A percentile compares a stretch with the other conserved stretches of the same genome.
Evolutionary conservation across 2,329 filamentous ascomycete species (phyloP).

Genomic region (Mycosphaerelloides madeirae): DNA sequence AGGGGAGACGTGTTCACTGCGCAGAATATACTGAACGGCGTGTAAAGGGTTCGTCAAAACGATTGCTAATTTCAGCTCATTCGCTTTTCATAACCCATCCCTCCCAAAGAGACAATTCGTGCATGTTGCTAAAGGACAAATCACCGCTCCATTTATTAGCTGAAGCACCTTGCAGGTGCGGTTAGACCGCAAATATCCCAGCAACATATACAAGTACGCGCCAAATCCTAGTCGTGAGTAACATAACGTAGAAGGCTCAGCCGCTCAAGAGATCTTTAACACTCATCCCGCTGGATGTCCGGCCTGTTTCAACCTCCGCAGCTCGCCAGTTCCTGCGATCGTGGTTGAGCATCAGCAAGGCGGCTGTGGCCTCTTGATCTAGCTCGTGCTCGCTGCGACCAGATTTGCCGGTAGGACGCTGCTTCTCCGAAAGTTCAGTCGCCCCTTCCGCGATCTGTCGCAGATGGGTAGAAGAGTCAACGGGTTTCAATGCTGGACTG

Average conservation of each 20-base stretch:
- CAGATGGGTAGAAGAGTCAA: slow-evolving; percentile 40
- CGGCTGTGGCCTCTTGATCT: slow-evolving; percentile 74
- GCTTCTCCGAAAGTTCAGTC: slow-evolving; percentile 23
- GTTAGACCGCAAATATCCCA: no score
- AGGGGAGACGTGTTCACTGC: slow-evolving; percentile 40
- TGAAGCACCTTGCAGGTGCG: no score
- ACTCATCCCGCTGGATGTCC: slow-evolving; percentile 36
- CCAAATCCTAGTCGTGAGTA: no score
- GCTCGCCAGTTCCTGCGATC: slow-evolving; percentile 57
- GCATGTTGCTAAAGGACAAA: not conserved
- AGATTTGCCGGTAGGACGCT: slow-evolving; percentile 12
- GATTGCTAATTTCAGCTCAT: no score
- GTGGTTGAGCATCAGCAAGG: slow-evolving; percentile 79
- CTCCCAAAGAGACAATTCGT: no score
- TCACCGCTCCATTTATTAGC: not conserved
- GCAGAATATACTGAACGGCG: slow-evolving; percentile 38
- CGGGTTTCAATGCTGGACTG: slow-evolving; percentile 49
- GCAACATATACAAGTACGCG: no score
- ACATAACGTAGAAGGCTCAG: slow-evolving; percentile 6
- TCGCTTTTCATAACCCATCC: no score
- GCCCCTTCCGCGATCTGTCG: slow-evolving; percentile 28
- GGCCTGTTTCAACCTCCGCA: slow-evolving; percentile 12
- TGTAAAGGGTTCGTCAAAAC: no score
- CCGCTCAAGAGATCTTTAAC: slow-evolving; percentile 43
- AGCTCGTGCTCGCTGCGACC: slow-evolving; percentile 32